Base-by-base conservation (phyloP, 2,329 filamentous ascomycete species). In the Aspergillus sp. region DNA sequence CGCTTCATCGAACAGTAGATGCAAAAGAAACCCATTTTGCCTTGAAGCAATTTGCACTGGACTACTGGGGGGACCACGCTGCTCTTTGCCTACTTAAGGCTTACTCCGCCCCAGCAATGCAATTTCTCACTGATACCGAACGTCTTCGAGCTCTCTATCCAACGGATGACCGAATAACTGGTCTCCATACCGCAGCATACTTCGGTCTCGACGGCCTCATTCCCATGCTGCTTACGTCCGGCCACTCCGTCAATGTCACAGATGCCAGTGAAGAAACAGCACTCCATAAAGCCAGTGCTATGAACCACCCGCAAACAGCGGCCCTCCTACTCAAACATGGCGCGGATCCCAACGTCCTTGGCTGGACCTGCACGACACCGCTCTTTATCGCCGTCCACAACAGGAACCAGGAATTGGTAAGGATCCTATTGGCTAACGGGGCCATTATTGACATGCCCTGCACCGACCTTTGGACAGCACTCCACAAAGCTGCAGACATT, bases 401-500 rank as follows among this genome's bases (percentile, higher is more conserved):
- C 8, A 9, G 30, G 30, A 32, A 32, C 30, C 6, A 32, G 8
- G 6, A 9, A 5, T 32, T 32, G 30, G 8, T 32, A 6, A 5
- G 30, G 5, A 9, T 9, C 6, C 5, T 32, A 32, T 9, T 32
- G 30, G 30, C 5, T 9, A 6, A n/a, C 12, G n/a, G 35, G 12
- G 35, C n/a, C 35, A 38, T 7, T 4, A 5, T 38, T 38, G n/a
- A 8, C 35, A 38, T 38, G 9, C 7, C 8, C 26, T 38, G 4
- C 7, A 38, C 7, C 5, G 35, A n/a, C 12, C 35, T 7, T 3
- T 36, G 10, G 46, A 44, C 42, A 5, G 28, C 42, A 4, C 42
- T 48, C 4, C 46, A 48, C 19, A 44, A 40, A 29, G 46, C 46
- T 1, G 46, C 46, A 10, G 41, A 48, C 10, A 34, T 34, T 7